Evolutionary conservation across 805 yeast species (phyloP), one percentile per base, ranked within the genome.

Genomic region (Scheffersomyces spartinae): DNA sequence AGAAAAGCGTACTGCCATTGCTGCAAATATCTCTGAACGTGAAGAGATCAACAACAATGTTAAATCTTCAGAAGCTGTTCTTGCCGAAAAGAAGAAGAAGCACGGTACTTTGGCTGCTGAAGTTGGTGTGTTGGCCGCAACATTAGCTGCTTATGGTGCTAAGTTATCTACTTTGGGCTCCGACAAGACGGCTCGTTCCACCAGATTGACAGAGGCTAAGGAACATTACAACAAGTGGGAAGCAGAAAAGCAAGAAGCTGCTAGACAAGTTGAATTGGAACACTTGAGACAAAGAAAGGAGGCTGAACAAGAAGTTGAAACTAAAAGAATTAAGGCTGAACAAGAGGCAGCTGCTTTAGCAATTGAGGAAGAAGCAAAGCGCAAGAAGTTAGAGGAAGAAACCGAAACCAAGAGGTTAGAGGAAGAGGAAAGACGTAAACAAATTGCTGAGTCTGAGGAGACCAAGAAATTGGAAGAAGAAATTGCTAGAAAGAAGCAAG

Each of bases 71-170:
- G n/a, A n/a, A n/a, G n/a, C n/a, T n/a, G 52, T 40, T 4, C 47
- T 55, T 13, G 54, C 50, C 12, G 47, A 51, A 17, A 53, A 58
- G 40, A 55, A 61, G 33, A 45, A 40, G n/a, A 35, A 41, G 11
- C 63, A 61, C 29, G 49, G 42, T 16, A 43, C 41, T 17, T 47
- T 68, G 29, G 36, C 47, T 6, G 54, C 52, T 9, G 74, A 68
- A 39, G 60, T 68, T 25, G 61, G 56, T 22, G 46, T 51, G 11
- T 48, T 70, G 32, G 54, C 56, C 18, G 45, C 52, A 7, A 52
- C 61, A 24, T 52, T 68, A 13, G 58, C 55, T 22, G 61, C 65
- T 3, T 70, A 63, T 39, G 47, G 60, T 14, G 49, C 67, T 16
- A 63, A 63, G 34, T 49, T 68, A 31, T 37, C 47, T 9, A 31